These are phyloP conservation scores for Sarocladium oryzae DNA, from an alignment of 2,329 filamentous ascomycete genomes.

Conservation along the genomic window DNA sequence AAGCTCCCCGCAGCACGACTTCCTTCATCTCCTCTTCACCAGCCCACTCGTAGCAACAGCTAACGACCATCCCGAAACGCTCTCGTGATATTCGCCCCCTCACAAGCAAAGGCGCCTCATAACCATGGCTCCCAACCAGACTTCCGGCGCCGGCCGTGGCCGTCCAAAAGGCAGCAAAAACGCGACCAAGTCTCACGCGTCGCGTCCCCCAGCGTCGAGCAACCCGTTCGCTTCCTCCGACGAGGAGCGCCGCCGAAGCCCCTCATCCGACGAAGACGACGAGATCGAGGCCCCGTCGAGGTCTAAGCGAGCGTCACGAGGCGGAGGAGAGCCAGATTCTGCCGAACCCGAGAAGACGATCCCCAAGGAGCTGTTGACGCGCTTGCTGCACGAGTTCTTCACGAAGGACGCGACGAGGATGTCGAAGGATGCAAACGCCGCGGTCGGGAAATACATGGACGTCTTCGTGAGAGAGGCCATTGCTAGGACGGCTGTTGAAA, in stretches of 20 bases:
- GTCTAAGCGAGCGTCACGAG: neutral
- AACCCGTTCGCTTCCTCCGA: constrained; percentile 32
- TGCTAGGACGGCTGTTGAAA: constrained; percentile 68
- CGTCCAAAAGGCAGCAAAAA: constrained; percentile 24
- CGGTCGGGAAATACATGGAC: constrained; percentile 81
- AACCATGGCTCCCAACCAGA: constrained; percentile 27
- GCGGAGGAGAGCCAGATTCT: constrained; percentile 20
- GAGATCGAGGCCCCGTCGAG: constrained; percentile 15
- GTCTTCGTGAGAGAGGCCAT: constrained; percentile 87
- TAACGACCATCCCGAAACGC: too few species aligned
- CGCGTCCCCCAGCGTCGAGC: constrained; percentile 20
- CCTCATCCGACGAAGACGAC: constrained; percentile 19
- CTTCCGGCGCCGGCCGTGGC: constrained; percentile 23
- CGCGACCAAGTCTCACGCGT: constrained; percentile 16
- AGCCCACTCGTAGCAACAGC: too few species aligned
- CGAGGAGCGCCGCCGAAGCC: constrained; percentile 12
- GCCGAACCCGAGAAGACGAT: constrained; percentile 44
- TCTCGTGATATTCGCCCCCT: too few species aligned
- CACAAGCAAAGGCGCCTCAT: neutral
- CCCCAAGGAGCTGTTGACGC: constrained; percentile 66
- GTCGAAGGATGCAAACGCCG: constrained; percentile 67
- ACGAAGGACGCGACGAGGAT: constrained; percentile 64
- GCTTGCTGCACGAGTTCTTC: constrained; percentile 75
- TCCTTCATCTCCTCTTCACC: too few species aligned
- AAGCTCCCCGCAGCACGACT: neutral